Conservation (phyloP, 495 filamentous ascomycete species). For the Ascodesmis nigricans region DNA sequence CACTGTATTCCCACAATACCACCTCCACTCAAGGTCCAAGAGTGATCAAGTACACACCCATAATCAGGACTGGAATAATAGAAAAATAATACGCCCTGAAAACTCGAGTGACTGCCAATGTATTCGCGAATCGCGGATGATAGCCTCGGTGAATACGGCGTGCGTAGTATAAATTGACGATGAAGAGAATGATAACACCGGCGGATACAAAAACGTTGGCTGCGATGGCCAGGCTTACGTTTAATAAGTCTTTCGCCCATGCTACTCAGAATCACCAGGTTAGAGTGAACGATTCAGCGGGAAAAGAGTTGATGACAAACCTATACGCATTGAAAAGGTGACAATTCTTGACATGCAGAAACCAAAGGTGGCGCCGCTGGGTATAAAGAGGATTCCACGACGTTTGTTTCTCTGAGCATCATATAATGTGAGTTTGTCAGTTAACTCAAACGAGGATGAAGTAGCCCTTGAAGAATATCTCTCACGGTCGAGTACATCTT, state of each 20-base stretch:
- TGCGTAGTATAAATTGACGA: constrained; percentile 58
- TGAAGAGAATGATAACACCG: constrained; percentile 56
- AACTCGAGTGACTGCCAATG: constrained; percentile 25
- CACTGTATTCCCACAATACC: constrained; percentile 6
- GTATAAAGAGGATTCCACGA: constrained; percentile 45
- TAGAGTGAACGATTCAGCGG: constrained; percentile 14
- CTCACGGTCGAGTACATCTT: not conserved
- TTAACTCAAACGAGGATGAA: not conserved
- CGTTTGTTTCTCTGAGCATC: constrained; percentile 33
- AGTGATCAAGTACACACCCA: constrained; percentile 35
- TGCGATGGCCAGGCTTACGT: constrained; percentile 40
- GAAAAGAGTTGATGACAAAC: constrained; percentile 22
- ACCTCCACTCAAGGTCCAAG: too few species aligned
- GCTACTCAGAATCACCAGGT: constrained; percentile 21
- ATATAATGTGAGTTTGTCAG: not conserved
- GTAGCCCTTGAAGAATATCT: not conserved
- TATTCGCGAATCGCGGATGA: constrained; percentile 52
- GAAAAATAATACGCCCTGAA: constrained; percentile 41
- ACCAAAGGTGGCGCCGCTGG: constrained; percentile 45
- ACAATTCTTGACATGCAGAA: constrained; percentile 55
- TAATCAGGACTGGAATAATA: constrained; percentile 37
- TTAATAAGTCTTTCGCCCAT: constrained; percentile 29
- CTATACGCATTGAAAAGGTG: constrained; percentile 40
- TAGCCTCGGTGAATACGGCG: constrained; percentile 55
- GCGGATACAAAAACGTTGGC: constrained; percentile 53